These are phyloP conservation scores for Pseudogymnoascus sp. DNA, from an alignment of 2,329 filamentous ascomycete genomes.

Conservation along the genomic window DNA sequence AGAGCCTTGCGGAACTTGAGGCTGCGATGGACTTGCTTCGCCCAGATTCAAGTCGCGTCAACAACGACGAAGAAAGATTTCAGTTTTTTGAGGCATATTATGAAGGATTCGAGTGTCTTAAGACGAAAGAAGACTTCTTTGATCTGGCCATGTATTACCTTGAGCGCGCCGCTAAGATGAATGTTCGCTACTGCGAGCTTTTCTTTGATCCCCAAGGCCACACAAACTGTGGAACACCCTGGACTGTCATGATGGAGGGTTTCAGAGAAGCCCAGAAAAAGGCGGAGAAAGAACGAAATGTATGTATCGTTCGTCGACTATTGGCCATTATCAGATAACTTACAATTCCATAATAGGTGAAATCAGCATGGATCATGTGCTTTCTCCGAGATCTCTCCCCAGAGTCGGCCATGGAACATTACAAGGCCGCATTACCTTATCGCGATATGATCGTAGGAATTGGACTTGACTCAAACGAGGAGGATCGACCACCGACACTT, in stretches of 20 bases:
- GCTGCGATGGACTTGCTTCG: conserved; percentile 40
- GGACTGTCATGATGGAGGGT: conserved; percentile 54
- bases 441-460: conserved; percentile 41
- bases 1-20: neutral
- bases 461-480: conserved; percentile 56
- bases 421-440: conserved; percentile 30
- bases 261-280: conserved; percentile 50
- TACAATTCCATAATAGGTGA: conserved; percentile 14
- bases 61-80: conserved; percentile 11
- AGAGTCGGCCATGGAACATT: conserved; percentile 41
- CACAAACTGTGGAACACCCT: conserved; percentile 50
- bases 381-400: conserved; percentile 62
- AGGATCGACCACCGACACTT: conserved; percentile 43
- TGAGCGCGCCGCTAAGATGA: conserved; percentile 49
- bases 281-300: conserved; percentile 50
- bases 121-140: conserved; percentile 59
- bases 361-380: conserved; percentile 58
- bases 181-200: conserved; percentile 62
- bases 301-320: conserved; percentile 33
- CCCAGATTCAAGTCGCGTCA: conserved; percentile 42
- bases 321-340: neutral
- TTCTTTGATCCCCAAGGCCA: conserved; percentile 77
- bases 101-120: conserved; percentile 60
- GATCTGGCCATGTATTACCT: conserved; percentile 65
- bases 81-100: conserved; percentile 68